A percentile compares a stretch with the other conserved stretches of the same genome.
phyloP scores from a whole-genome alignment of 2,329 filamentous ascomycete species.

The Pseudogymnoascus sp. region DNA sequence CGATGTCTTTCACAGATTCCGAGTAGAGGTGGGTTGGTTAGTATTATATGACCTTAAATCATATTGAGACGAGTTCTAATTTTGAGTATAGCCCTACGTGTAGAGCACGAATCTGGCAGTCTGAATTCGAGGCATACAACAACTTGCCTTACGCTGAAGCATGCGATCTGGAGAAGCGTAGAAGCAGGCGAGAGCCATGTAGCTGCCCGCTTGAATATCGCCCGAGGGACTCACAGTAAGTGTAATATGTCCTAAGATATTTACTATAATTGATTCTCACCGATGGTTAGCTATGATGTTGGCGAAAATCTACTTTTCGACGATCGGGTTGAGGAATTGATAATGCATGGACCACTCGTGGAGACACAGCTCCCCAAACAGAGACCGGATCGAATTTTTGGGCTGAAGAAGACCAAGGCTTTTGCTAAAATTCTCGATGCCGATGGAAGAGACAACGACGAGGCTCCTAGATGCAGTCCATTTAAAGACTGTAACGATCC shows the following conservation, averaged over 20 bases:
- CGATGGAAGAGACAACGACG: neutral
- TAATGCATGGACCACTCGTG: neutral
- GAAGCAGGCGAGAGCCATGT: constrained; percentile 1
- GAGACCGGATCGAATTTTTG: constrained; percentile 16
- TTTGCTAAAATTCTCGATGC: constrained; percentile 11
- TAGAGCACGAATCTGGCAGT: constrained; percentile 14
- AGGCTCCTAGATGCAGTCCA: constrained; percentile 1
- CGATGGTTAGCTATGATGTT: neutral
- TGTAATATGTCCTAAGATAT: neutral
- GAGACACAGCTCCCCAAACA: constrained; percentile 10
- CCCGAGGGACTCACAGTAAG: neutral
- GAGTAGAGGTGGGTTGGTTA: constrained; percentile 16
- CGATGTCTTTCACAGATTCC: constrained; percentile 10
- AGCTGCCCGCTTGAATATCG: neutral
- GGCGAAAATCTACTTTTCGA: neutral
- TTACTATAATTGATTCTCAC: neutral
- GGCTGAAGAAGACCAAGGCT: constrained; percentile 14
- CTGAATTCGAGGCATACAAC: constrained; percentile 12
- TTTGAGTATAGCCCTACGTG: constrained; percentile 12
- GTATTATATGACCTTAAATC: neutral
- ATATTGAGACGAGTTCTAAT: constrained; percentile 7
- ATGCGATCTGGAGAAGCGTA: neutral
- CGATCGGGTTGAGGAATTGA: neutral
- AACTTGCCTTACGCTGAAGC: neutral
- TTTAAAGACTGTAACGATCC: constrained; percentile 14